Conservation (phyloP, 1,284 basidiomycete species). For the Ceratobasidium sp. region DNA sequence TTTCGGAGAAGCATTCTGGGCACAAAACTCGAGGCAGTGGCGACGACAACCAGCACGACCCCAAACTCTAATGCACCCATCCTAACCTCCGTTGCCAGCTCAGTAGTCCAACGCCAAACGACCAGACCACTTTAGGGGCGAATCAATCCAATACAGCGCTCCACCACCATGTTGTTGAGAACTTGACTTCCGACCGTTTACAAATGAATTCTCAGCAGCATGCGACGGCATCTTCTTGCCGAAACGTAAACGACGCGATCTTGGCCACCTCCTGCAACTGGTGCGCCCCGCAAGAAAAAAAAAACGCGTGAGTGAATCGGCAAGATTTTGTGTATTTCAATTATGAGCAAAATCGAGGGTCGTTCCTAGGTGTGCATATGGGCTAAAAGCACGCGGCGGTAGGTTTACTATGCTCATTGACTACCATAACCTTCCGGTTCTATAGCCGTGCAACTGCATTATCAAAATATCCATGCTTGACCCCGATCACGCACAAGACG, state of each 20-base stretch:
- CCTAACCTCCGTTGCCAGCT: not conserved
- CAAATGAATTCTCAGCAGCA: not conserved
- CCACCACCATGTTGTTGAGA: no score
- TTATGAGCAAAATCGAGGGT: conserved; percentile 4
- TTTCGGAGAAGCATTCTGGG: no score
- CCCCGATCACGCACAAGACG: not conserved
- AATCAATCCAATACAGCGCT: not conserved
- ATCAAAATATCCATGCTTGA: conserved; percentile 15
- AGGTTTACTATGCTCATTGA: conserved; percentile 11
- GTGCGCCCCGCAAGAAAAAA: not conserved
- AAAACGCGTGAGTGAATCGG: no score
- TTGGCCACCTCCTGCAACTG: not conserved
- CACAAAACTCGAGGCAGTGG: no score
- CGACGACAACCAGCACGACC: no score
- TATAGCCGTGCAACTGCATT: not conserved
- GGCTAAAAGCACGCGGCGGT: not conserved
- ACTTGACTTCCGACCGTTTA: not conserved
- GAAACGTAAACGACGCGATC: conserved; percentile 2
- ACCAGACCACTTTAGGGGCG: not conserved
- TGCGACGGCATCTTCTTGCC: not conserved
- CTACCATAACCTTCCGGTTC: not conserved
- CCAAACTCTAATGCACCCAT: no score
- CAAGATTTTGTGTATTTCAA: not conserved
- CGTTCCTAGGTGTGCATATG: not conserved
- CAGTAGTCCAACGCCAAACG: not conserved